These are phyloP conservation scores for Alternaria dauci DNA, from an alignment of 2,329 filamentous ascomycete genomes.

Conservation along the genomic window DNA sequence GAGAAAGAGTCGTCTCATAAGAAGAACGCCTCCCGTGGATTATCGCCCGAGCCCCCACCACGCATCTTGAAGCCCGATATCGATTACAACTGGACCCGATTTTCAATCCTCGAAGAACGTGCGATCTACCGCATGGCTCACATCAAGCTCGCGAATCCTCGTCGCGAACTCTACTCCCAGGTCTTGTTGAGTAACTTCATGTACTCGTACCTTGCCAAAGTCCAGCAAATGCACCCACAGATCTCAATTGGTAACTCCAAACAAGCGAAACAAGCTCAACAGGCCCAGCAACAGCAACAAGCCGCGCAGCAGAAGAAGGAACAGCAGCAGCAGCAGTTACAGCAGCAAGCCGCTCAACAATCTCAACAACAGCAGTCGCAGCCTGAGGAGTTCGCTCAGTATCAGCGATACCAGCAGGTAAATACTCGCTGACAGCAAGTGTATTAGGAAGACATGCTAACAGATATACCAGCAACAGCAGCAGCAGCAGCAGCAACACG, in stretches of 20 bases:
- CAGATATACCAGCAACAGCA: conserved; percentile 23
- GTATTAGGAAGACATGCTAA: neutral
- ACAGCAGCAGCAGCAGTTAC: conserved; percentile 53
- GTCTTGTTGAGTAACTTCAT: conserved; percentile 98
- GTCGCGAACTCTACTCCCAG: conserved; percentile 89
- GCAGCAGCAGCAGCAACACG: conserved; percentile 34
- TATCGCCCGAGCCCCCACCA: conserved; percentile 78
- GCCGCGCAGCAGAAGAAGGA: conserved; percentile 51
- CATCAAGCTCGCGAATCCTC: conserved; percentile 97
- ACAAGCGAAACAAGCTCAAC: conserved; percentile 72
- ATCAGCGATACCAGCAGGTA: conserved; percentile 52
- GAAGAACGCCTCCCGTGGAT: conserved; percentile 74
- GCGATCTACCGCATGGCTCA: conserved; percentile 99
- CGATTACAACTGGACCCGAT: conserved; percentile 95
- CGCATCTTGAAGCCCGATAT: conserved; percentile 82
- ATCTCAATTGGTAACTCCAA: conserved; percentile 85
- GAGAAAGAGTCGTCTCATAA: conserved; percentile 78
- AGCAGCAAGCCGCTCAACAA: conserved; percentile 21
- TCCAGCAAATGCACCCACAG: conserved; percentile 98
- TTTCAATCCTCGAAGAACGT: conserved; percentile 92
- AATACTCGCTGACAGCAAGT: neutral
- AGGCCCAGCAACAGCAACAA: conserved; percentile 61
- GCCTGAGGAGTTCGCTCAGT: conserved; percentile 52
- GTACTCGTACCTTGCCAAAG: conserved; percentile 98
- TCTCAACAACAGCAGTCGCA: conserved; percentile 51